Conservation (phyloP, 1,284 basidiomycete species). For the Puccinia triticina region DNA sequence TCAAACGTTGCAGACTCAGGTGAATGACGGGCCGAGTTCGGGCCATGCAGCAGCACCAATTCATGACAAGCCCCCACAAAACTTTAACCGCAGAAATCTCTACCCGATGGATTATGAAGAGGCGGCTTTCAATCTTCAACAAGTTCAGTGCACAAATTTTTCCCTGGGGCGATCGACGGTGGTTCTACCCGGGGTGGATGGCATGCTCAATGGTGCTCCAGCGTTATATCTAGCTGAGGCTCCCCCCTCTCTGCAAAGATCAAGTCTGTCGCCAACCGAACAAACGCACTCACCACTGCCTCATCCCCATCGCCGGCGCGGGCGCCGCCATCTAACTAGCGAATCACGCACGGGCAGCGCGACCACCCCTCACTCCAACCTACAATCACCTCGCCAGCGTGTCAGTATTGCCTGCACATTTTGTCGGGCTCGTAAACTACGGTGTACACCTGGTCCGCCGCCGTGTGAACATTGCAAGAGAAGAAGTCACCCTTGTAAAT, state of each 20-base stretch:
- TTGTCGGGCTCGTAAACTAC: constrained; percentile 46
- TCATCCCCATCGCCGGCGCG: constrained; percentile 7
- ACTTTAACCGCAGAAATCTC: constrained; percentile 7
- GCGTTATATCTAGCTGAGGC: neutral
- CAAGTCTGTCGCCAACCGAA: constrained; percentile 27
- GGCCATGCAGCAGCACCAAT: neutral
- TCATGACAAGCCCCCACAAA: constrained; percentile 3
- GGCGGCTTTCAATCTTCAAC: constrained; percentile 25
- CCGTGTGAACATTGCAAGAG: constrained; percentile 48
- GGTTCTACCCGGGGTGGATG: constrained; percentile 8
- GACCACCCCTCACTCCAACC: neutral
- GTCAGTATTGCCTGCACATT: constrained; percentile 49
- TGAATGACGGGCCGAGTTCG: constrained; percentile 5
- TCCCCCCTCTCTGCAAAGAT: neutral
- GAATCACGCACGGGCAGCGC: neutral
- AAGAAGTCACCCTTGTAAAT: constrained; percentile 43
- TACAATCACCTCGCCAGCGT: constrained; percentile 39
- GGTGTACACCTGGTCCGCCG: constrained; percentile 44
- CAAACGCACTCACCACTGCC: constrained; percentile 7
- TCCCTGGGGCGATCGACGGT: neutral
- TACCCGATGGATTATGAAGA: constrained; percentile 32
- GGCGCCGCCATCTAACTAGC: constrained; percentile 21
- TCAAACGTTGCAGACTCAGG: neutral
- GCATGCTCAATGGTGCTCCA: constrained; percentile 27
- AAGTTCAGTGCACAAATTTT: constrained; percentile 8